Base-by-base conservation (phyloP, 352 stramenopile genomes). In the Globisporangium uncinulatum region DNA sequence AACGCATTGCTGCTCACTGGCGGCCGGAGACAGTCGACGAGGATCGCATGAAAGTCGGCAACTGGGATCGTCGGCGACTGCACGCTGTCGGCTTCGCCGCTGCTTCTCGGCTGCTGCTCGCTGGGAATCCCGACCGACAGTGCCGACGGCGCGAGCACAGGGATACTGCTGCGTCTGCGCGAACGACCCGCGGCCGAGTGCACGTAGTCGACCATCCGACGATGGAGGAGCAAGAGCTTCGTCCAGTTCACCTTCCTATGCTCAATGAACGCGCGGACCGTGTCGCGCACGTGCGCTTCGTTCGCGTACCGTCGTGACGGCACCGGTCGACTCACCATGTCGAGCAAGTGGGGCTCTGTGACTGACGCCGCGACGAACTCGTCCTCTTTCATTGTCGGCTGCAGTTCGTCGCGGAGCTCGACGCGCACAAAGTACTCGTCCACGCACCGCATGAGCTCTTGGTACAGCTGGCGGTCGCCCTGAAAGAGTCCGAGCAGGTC, bases 391-490 rank as follows among this genome's bases (percentile, higher is more conserved):
- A 82, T 79, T 5, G 56, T 64, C 15, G 41, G 65, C 39, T 62
- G 56, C 20, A 56, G 47, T 24, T 74, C 69, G 37, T 73, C 66
- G 4, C 60, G 62, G 29, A 73, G 57, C 56, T 77, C 68, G 17
- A 76, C 67, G 47, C 64, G 66, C 20, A 63, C 62, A 59, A 82
- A 82, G 48, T 79, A 79, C 39, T 82, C 67, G 44, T 82, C 72
- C 1, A 82, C 65, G 51, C 66, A 76, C 4, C 66, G 64, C 62
- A 76, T 72, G 32, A 77, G 67, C 61, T 82, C 70, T 19, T 72
- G 66, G 50, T 72, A 77, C 17, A 73, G 57, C 44, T 78, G 69
- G 4, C 66, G 66, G 41, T 77, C 72, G 51, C 72, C 67, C 29
- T 82, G 71, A 45, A 82, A 75, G 24, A 79, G 64, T 9, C 63